phyloP scores from a whole-genome alignment of 257 asterid species.

The Apocynum venetum region DNA sequence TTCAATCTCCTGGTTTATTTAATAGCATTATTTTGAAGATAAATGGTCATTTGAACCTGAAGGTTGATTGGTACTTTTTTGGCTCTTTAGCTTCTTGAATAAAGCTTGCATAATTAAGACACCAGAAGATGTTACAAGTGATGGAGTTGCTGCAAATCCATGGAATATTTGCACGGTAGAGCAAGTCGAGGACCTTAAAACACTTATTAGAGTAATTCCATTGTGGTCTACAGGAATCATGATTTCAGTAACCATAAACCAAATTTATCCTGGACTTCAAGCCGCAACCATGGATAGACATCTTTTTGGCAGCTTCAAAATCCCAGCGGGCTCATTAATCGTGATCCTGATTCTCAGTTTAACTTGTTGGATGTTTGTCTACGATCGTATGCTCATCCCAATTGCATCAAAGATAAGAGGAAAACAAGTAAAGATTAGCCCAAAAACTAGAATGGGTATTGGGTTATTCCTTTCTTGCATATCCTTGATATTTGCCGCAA shows the following conservation, averaged over 20 bases:
- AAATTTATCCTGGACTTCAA: slow-evolving; percentile 47
- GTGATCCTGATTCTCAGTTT: slow-evolving; percentile 39
- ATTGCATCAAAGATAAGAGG: slow-evolving; percentile 44
- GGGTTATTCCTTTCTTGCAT: slow-evolving; percentile 44
- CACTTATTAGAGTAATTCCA: slow-evolving; percentile 52
- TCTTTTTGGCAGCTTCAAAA: slow-evolving; percentile 37
- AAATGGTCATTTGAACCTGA: too few species aligned
- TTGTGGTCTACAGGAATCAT: slow-evolving; percentile 70
- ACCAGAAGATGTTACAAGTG: slow-evolving; percentile 32
- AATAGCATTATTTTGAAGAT: too few species aligned
- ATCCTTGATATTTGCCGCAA: slow-evolving; percentile 42
- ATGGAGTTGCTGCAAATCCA: slow-evolving; percentile 29
- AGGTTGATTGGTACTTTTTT: too few species aligned
- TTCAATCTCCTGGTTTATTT: too few species aligned
- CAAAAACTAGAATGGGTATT: slow-evolving; percentile 57
- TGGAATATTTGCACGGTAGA: slow-evolving; percentile 58
- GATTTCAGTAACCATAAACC: slow-evolving; percentile 46
- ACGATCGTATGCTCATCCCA: slow-evolving; percentile 56
- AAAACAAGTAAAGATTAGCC: slow-evolving; percentile 34
- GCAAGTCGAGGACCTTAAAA: slow-evolving; percentile 65
- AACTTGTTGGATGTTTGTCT: slow-evolving; percentile 45
- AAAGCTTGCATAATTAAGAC: slow-evolving; percentile 59
- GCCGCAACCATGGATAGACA: slow-evolving; percentile 63
- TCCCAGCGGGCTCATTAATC: slow-evolving; percentile 58
- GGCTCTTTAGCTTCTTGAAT: slow-evolving; percentile 45